Conservation (phyloP, 768 basidiomycete species). For the Termitomyces sp. region DNA sequence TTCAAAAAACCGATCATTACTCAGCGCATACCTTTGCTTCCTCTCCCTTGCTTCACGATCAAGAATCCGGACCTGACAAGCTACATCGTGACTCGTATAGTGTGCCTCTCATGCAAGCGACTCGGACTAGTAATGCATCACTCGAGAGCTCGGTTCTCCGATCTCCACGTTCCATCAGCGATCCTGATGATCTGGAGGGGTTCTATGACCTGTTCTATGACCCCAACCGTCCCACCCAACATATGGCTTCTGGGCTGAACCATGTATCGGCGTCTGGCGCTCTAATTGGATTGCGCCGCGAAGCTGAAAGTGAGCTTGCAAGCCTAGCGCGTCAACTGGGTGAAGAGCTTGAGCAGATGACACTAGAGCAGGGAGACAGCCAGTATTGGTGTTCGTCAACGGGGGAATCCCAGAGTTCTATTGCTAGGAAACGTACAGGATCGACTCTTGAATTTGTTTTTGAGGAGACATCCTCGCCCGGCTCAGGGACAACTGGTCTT, state of each 20-base stretch:
- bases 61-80: conserved; percentile 3
- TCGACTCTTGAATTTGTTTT: conserved; percentile 35
- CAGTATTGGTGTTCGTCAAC: conserved; percentile 24
- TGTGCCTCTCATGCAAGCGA: neutral
- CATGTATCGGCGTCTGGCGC: conserved; percentile 16
- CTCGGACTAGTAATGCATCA: conserved; percentile 10
- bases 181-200: conserved; percentile 64
- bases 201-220: conserved; percentile 75
- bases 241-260: conserved; percentile 10
- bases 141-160: conserved; percentile 32
- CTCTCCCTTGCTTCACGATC: conserved; percentile 15
- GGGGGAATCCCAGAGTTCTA: conserved; percentile 9
- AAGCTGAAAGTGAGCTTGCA: conserved; percentile 43
- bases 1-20: conserved; percentile 10
- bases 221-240: conserved; percentile 27
- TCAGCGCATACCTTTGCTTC: conserved; percentile 20
- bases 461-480: conserved; percentile 26
- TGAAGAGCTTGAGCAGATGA: conserved; percentile 44
- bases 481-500: conserved; percentile 16
- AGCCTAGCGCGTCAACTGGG: conserved; percentile 48
- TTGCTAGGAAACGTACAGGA: conserved; percentile 25
- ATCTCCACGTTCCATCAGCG: conserved; percentile 53
- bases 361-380: conserved; percentile 27
- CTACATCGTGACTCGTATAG: neutral
- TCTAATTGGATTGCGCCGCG: conserved; percentile 20